Evolutionary conservation across 1,284 basidiomycete genomes (phyloP).

Genomic region (Acaromyces ingoldii): DNA sequence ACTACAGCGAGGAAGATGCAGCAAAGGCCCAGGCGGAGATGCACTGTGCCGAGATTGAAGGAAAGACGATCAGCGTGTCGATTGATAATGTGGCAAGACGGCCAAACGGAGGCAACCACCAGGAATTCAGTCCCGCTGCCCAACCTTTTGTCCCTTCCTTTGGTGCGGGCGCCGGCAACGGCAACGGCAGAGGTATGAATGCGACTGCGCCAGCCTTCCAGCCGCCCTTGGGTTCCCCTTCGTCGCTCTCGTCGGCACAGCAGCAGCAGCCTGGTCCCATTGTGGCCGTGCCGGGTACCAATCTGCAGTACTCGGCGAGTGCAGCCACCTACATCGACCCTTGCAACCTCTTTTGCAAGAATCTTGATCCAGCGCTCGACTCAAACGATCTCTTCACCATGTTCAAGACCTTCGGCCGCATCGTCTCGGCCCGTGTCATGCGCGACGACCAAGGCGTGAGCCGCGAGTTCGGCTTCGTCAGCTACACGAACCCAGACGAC

Average conservation of each 20-base stretch:
- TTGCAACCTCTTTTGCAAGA: constrained; percentile 47
- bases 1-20: constrained; percentile 32
- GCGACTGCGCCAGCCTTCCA: constrained; percentile 31
- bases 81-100: constrained; percentile 18
- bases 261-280: constrained; percentile 14
- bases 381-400: constrained; percentile 29
- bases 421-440: constrained; percentile 80
- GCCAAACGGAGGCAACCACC: constrained; percentile 6
- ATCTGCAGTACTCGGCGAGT: constrained; percentile 33
- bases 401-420: constrained; percentile 40
- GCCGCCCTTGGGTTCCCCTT: constrained; percentile 20
- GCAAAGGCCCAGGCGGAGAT: constrained; percentile 30
- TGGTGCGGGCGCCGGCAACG: not conserved
- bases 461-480: constrained; percentile 93
- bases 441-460: constrained; percentile 75
- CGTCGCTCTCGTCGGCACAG: constrained; percentile 24
- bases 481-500: constrained; percentile 56
- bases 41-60: constrained; percentile 38
- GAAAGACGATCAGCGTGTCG: constrained; percentile 37
- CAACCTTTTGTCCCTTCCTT: constrained; percentile 25
- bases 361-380: constrained; percentile 28
- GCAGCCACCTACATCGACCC: constrained; percentile 41
- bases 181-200: constrained; percentile 24
- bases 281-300: constrained; percentile 17
- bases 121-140: constrained; percentile 25